Evolutionary conservation across 495 filamentous ascomycete genomes (phyloP), one percentile per base, ranked within the genome.

Genomic region (Penicillium pancosmium): DNA sequence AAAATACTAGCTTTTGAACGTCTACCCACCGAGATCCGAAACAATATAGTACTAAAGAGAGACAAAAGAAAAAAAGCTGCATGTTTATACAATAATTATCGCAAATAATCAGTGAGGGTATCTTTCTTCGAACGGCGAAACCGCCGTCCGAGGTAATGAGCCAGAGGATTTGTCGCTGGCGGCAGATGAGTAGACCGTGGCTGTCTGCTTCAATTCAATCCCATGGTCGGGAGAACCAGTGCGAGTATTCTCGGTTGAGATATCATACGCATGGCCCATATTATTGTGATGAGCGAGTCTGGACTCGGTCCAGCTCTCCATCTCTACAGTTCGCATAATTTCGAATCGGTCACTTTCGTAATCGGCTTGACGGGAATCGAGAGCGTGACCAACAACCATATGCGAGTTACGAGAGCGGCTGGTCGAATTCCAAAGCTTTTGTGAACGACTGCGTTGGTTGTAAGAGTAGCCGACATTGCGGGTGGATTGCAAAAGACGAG

Each of bases 401-500:
- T 57, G 61, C 11, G 64, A 64, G 40, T 43, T 51, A n/a, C 57
- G 59, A 0, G 68, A 71, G 59, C 59, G 67, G 16, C 56, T 57
- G 12, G 57, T 65, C 8, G 69, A 70, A 1, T 64, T 62, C 56
- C 62, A 70, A 21, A 70, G 47, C 40, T 71, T 74, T 21, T 65
- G 58, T 5, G 62, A 62, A 38, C 36, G 68, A 31, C 47, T 63
- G 31, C 60, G 65, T 4, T 58, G 60, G 16, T 67, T 62, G 48
- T 60, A 68, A 49, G 60, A 55, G 52, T 59, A 62, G 53, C 38
- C 54, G 49, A 61, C 54, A 21, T 64, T 58, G 50, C 60, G 62
- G 50, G 56, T 69, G 27, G 73, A 68, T 35, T 66, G 61, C 50
- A 78, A 72, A 12, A 80, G 61, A 6, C 65, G 70, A 21, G 80